Evolutionary conservation across 768 basidiomycete genomes (phyloP).

Genomic region (Suillus variegatus): DNA sequence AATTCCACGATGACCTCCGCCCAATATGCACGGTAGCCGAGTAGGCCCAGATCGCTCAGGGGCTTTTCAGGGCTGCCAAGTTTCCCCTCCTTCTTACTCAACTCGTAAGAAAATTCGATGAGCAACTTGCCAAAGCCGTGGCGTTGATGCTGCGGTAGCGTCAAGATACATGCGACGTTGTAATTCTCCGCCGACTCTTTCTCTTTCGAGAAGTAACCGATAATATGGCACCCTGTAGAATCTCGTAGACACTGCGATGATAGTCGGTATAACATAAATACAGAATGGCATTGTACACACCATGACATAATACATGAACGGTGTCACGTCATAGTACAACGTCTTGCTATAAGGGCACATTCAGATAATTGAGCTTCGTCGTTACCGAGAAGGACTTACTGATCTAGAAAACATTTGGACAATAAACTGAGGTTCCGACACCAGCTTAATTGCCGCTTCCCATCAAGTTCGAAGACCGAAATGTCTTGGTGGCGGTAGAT

Average conservation of each 20-base stretch:
- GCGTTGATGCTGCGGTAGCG: conserved; percentile 97
- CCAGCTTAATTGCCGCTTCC: conserved; percentile 93
- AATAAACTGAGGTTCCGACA: conserved; percentile 95
- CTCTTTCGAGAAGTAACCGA: conserved; percentile 99
- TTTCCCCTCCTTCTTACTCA: conserved; percentile 95
- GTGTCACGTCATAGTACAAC: conserved; percentile 98
- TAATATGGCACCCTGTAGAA: conserved; percentile 86
- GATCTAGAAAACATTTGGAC: conserved; percentile 98
- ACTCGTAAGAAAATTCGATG: conserved; percentile 98
- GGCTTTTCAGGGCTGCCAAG: conserved; percentile 98
- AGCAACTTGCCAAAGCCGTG: conserved; percentile 93
- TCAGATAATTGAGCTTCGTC: neutral
- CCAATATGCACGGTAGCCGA: conserved; percentile 97
- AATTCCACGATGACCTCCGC: conserved; percentile 94
- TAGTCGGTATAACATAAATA: conserved; percentile 16
- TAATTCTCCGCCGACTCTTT: conserved; percentile 98
- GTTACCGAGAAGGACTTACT: conserved; percentile 55
- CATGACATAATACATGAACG: conserved; percentile 99
- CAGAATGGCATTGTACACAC: conserved; percentile 41
- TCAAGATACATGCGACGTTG: conserved; percentile 98
- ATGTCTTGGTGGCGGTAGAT: conserved; percentile 98
- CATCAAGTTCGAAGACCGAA: conserved; percentile 98
- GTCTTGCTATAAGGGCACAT: conserved; percentile 69
- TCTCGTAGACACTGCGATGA: conserved; percentile 73
- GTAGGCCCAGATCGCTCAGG: conserved; percentile 87